Evolutionary conservation across 1,139 yeast species (phyloP), one percentile per base, ranked within the genome.

Genomic region (Yamadazyma aaseri): DNA sequence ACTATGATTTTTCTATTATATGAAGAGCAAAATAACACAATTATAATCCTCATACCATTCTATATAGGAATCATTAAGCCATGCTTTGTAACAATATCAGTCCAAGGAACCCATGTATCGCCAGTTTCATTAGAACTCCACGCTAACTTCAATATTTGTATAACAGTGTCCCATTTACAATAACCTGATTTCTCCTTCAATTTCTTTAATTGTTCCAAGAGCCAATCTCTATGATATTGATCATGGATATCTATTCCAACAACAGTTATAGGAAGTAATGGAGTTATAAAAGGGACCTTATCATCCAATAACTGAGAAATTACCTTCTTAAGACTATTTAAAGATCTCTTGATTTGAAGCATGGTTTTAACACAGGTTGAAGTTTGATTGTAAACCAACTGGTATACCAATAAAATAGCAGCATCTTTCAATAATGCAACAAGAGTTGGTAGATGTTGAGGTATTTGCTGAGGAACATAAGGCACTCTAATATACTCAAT

Each of bases 311-410:
- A n/a, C n/a, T n/a, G n/a, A n/a, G n/a, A n/a, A n/a, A n/a, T n/a
- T n/a, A 18, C 21, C 7, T 18, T 18, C 10, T 18, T 20, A 10
- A 27, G 22, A 27, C 13, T n/a, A 6, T 16, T 16, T 8, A 27
- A 17, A 9, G 17, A 7, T 17, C 29, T 17, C 16, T 27, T 27
- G 22, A 27, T 27, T 17, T 27, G 29, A 17, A 27, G 29, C 8
- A 18, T n/a, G 11, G 29, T 27, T 10, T 20, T n/a, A n/a, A n/a
- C 22, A 12, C 29, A n/a, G 10, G 12, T 17, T 4, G 29, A 27
- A 10, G 22, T 18, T 6, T 27, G 29, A 7, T 18, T 17, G 23
- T 10, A 27, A 4, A 27, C 12, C 16, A 27, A 18, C 11, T 27
- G 29, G 16, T 27, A 27, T 4, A 27, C 17, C 16, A 27, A 12